Evolutionary conservation across 306 rosid species (phyloP), one percentile per base, ranked within the genome.

Genomic region (Adenanthera pavonina): DNA sequence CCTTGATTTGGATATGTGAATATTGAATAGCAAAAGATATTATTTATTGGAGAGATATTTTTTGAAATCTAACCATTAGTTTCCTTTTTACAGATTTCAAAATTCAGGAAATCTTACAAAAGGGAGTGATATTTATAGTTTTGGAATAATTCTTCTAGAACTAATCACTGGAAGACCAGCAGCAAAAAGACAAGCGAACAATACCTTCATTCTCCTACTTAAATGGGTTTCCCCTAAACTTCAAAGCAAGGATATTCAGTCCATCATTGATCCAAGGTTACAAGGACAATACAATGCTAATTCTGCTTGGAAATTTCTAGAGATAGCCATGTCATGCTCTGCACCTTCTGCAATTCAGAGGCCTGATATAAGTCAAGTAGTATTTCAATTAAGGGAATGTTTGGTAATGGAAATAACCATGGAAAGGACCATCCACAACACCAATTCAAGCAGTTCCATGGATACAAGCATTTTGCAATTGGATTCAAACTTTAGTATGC

Each of bases 111-210:
- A 71, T 44, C 13, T 13, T 5, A 76, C 33, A 8, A 85, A 71
- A 34, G 73, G 57, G 19, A 87, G 84, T 75, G 84, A 87, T 36
- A 10, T 87, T 1, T 84, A 78, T 34, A 84, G 90, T 48, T 84
- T 81, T 36, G 90, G 87, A 3, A 84, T 84, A 47, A 75, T 87
- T 77, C 75, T 87, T 19, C 73, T 87, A 13, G 88, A 75, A 84
- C 46, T 87, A 17, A 78, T 87, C 62, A 81, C 86, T 1, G 86
- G 87, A 3, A 56, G 13, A 6, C 43, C 78, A 5, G 84, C 86
- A 53, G 4, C 84, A 38, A n/a, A 44, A 69, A n/a, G 40, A 8
- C 43, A 64, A 40, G 34, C 84, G 8, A 8, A 57, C 35, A 19
- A 8, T 57, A 19, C 35, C 64, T 57, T 57, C 13, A 57, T 4